Conservation (phyloP, 129 eudicot genomes). For the Centaurea solstitialis region DNA sequence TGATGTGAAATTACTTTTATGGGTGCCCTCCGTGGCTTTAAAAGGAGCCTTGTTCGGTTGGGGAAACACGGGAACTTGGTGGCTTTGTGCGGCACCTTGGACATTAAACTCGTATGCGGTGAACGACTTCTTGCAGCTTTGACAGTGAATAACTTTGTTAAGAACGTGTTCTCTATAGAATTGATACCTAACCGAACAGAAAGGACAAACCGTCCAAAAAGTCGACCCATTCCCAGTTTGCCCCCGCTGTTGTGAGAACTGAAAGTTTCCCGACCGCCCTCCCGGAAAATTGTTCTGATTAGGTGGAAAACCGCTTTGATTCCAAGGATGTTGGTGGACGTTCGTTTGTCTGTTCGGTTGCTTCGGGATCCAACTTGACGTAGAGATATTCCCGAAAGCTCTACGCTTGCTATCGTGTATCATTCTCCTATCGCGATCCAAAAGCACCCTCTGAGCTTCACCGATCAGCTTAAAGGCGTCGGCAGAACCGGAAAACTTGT, state of each 20-base stretch:
- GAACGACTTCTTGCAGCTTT: constrained; percentile 48
- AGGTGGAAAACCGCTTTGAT: constrained; percentile 14
- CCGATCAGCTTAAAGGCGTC: constrained; percentile 68
- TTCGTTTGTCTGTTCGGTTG: constrained; percentile 37
- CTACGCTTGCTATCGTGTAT: constrained; percentile 43
- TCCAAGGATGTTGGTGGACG: constrained; percentile 32
- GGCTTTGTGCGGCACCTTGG: constrained; percentile 21
- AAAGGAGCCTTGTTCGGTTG: constrained; percentile 30
- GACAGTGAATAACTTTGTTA: constrained; percentile 46
- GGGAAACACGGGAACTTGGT: constrained; percentile 12
- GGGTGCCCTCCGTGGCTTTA: not conserved
- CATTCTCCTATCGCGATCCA: constrained; percentile 44
- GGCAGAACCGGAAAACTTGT: constrained; percentile 60
- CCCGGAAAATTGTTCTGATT: constrained; percentile 8
- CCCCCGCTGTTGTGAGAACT: constrained; percentile 22
- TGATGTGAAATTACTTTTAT: constrained; percentile 13
- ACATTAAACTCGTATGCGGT: constrained; percentile 47
- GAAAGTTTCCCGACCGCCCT: constrained; percentile 14
- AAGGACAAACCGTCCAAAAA: constrained; percentile 78
- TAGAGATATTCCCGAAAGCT: constrained; percentile 13
- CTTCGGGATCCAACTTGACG: constrained; percentile 28
- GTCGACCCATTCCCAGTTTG: constrained; percentile 29
- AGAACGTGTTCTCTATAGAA: constrained; percentile 40
- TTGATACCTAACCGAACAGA: constrained; percentile 47
- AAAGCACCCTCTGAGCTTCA: constrained; percentile 69